These are phyloP conservation scores for Botrytis cinerea DNA, from an alignment of 2,329 filamentous ascomycete genomes.

Conservation along the genomic window DNA sequence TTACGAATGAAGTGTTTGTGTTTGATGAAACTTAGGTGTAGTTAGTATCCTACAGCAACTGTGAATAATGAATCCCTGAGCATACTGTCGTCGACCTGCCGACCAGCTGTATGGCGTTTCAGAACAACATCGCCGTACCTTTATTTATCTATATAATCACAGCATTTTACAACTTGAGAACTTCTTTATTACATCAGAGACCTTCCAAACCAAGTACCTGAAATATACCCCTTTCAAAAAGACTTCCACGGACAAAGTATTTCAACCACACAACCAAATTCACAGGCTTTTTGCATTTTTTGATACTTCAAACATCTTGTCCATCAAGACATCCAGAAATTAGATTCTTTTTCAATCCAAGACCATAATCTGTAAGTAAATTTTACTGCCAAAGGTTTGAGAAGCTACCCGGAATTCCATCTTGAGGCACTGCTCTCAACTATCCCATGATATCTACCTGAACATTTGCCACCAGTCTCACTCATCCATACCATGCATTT, in stretches of 20 bases:
- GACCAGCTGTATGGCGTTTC: background rate
- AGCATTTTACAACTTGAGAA: background rate
- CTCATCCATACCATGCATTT: background rate
- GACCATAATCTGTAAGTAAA: background rate
- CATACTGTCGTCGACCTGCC: background rate
- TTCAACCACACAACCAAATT: accelerated
- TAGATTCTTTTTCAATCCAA: background rate
- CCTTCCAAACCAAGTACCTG: background rate
- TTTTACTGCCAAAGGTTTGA: background rate
- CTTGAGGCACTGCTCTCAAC: background rate
- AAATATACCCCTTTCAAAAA: background rate
- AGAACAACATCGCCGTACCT: background rate
- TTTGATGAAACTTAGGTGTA: background rate
- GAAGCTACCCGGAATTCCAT: background rate
- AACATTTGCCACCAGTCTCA: background rate
- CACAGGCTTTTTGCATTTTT: too few relatives aligned
- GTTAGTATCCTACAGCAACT: background rate
- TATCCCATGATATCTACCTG: background rate
- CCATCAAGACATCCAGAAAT: too few relatives aligned
- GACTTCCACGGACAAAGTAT: background rate
- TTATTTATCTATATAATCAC: background rate
- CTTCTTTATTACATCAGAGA: background rate
- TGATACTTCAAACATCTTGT: background rate
- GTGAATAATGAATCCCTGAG: background rate
- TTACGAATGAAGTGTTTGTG: background rate